Evolutionary conservation across 1,284 basidiomycete species (phyloP), one percentile per base, ranked within the genome.

Genomic region (Pyrrhoderma noxium): DNA sequence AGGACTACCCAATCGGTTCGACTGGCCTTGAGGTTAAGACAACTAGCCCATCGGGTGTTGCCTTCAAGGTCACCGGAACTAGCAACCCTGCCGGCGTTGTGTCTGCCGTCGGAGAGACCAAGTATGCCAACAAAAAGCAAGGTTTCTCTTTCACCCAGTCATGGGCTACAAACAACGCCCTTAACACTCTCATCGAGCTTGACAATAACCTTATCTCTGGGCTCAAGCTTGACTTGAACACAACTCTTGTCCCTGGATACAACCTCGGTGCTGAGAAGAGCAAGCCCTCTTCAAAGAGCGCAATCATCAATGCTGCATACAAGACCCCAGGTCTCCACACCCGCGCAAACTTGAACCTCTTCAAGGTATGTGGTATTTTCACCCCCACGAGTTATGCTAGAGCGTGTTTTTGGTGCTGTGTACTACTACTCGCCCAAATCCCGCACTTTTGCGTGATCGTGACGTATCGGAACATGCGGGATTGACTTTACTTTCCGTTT

Each of bases 131-230:
- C 78, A 80, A 80, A 75, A 82, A 85, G 72, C 89, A 93, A 68
- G 93, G 93, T 59, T 76, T 96, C 64, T 84, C 83, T 66, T 76
- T 94, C 74, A 95, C 93, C 63, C 83, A 93, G 73, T 82, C 88
- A 54, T 99, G 96, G 96, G 93, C 92, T 55, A 96, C 94, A 64
- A 69, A 82, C 68, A 96, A 97, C 76, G 71, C 88, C 65, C 85
- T 98, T 72, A 86, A 85, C 71, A 89, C 88, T 63, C 84, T 90
- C 71, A 72, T 99, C 60, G 96, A 99, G 80, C 78, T 98, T 65
- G 94, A 98, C 73, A 95, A 97, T 80, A 88, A 94, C 75, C 84
- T 99, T 66, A 93, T 94, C 63, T 92, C 94, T 74, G 95, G 93
- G 60, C 82, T 99, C 72, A 99, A 99, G 79, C 77, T 99, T 64